phyloP scores from a whole-genome alignment of 768 basidiomycete genomes.

The Boletellus sp. region DNA sequence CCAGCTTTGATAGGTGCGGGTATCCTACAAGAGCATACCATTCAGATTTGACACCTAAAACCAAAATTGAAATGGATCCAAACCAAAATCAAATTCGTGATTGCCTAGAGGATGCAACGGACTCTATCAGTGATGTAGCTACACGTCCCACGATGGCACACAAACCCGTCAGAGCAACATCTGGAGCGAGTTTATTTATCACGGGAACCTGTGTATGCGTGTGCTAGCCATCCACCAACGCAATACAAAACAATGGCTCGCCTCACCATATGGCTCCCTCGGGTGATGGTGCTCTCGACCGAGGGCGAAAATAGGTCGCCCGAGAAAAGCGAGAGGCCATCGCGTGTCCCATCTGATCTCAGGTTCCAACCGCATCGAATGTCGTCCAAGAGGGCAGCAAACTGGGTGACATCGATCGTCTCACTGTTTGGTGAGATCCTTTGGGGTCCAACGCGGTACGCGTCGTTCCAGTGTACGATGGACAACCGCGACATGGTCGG shows the following conservation, averaged over 20 bases:
- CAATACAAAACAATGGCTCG: not conserved
- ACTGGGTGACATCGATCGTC: conserved; percentile 86
- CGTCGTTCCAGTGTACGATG: not conserved
- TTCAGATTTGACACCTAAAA: not conserved
- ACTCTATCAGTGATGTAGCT: conserved; percentile 4
- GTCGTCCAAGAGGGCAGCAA: conserved; percentile 65
- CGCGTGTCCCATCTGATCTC: conserved; percentile 46
- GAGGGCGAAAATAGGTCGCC: conserved; percentile 89
- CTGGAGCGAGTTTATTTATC: conserved; percentile 73
- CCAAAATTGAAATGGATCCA: conserved; percentile 6
- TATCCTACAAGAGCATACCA: conserved; percentile 42
- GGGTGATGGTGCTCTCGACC: conserved; percentile 80
- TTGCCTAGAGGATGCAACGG: conserved; percentile 51
- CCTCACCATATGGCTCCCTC: conserved; percentile 87
- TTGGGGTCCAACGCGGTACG: conserved; percentile 35
- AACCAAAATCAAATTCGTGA: conserved; percentile 90
- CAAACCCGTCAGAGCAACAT: conserved; percentile 77
- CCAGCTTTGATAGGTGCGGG: conserved; percentile 60
- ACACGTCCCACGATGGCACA: not conserved
- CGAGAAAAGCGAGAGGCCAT: conserved; percentile 82
- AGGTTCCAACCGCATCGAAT: conserved; percentile 57
- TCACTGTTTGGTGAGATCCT: conserved; percentile 51
- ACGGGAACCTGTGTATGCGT: conserved; percentile 64
- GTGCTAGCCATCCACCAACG: not conserved
- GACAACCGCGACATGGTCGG: conserved; percentile 32